Conservation (phyloP, 1,139 yeast genomes). For the Pichia sp. region DNA sequence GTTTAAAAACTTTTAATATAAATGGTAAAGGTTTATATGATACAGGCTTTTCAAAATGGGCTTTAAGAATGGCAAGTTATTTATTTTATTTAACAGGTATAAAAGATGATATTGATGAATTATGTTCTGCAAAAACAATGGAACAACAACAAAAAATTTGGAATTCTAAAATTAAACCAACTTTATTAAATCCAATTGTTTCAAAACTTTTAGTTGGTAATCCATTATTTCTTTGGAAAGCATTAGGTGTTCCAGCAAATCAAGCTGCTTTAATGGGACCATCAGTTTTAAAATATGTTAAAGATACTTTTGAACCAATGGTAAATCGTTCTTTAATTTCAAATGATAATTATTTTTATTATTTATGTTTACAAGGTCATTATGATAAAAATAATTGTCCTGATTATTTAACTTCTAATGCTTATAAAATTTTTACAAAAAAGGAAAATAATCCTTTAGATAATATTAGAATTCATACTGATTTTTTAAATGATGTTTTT, state of each 20-base stretch:
- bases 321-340: conserved; percentile 58
- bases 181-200: conserved; percentile 63
- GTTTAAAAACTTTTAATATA: conserved; percentile 47
- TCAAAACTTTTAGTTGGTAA: conserved; percentile 68
- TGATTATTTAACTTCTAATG: conserved; percentile 58
- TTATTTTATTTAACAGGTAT: conserved; percentile 56
- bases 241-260: conserved; percentile 79
- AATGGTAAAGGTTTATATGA: conserved; percentile 62
- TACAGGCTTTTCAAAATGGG: conserved; percentile 86
- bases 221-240: conserved; percentile 79
- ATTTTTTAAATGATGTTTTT: conserved; percentile 68
- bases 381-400: conserved; percentile 69
- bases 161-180: conserved; percentile 58
- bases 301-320: conserved; percentile 75
- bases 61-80: conserved; percentile 58
- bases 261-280: conserved; percentile 76
- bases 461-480: conserved; percentile 72
- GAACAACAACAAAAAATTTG: conserved; percentile 60
- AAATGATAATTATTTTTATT: conserved; percentile 72
- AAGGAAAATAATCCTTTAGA: conserved; percentile 43
- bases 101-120: conserved; percentile 41
- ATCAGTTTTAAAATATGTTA: conserved; percentile 63
- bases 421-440: conserved; percentile 44
- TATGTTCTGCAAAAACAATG: conserved; percentile 55
- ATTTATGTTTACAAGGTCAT: conserved; percentile 56